phyloP scores from a whole-genome alignment of 768 basidiomycete genomes.

The Lentinus tigrinus region DNA sequence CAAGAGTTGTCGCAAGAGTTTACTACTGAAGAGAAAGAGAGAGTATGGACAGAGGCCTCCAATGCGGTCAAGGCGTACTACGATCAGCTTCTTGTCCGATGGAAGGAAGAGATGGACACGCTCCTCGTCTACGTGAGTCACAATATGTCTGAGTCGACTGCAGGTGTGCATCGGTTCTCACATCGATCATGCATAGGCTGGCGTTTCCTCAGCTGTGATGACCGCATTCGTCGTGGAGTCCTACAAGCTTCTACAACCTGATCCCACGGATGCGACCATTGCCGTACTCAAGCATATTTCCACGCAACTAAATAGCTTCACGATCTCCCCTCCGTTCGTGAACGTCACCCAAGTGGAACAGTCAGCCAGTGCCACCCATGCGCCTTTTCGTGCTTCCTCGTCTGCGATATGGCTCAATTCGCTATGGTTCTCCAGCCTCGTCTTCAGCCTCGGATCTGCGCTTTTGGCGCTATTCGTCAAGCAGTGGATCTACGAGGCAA shows the following conservation, averaged over 20 bases:
- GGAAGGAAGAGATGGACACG: too few species aligned
- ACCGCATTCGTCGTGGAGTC: conserved; percentile 16
- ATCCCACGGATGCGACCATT: background rate
- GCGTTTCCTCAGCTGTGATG: conserved; percentile 23
- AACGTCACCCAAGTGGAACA: background rate
- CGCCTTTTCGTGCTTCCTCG: background rate
- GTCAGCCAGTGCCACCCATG: too few species aligned
- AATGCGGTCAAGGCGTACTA: too few species aligned
- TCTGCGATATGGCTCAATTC: conserved; percentile 12
- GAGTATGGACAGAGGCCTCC: too few species aligned
- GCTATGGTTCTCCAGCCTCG: conserved; percentile 23
- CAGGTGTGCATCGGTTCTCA: too few species aligned
- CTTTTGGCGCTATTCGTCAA: conserved; percentile 23
- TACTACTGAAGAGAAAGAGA: too few species aligned
- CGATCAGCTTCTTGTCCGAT: too few species aligned
- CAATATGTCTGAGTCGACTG: background rate
- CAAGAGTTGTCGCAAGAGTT: too few species aligned
- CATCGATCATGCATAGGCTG: conserved; percentile 21
- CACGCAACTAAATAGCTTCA: background rate
- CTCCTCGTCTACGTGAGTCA: too few species aligned
- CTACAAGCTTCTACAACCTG: conserved; percentile 4
- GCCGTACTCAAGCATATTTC: conserved; percentile 5
- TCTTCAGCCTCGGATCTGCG: conserved; percentile 22
- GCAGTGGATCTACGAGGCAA: conserved; percentile 23
- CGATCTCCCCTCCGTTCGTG: background rate